Evolutionary conservation across 75 land plant species (phyloP).

Genomic region (Pinus taeda): DNA sequence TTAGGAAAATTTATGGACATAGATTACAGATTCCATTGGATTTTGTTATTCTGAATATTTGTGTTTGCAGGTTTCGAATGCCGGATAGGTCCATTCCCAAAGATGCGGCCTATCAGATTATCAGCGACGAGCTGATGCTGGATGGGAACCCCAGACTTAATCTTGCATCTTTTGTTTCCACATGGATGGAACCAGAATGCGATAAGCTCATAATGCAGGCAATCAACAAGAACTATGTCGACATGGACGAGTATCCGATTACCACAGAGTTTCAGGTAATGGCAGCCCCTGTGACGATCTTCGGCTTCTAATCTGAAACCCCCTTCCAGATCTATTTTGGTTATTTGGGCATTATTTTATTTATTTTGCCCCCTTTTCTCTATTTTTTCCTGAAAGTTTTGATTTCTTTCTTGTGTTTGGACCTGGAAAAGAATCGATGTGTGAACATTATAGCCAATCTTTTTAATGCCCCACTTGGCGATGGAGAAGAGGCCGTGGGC

Average conservation of each 20-base stretch:
- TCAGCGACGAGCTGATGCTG: slow-evolving; percentile 72
- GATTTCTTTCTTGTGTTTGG: not conserved
- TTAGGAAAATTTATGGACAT: slow-evolving; percentile 52
- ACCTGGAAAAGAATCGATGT: slow-evolving; percentile 48
- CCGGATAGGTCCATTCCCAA: slow-evolving; percentile 59
- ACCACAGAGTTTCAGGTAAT: slow-evolving; percentile 63
- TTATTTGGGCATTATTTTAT: not conserved
- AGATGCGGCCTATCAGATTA: slow-evolving; percentile 72
- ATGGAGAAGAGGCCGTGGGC: slow-evolving; percentile 42
- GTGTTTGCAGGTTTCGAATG: slow-evolving; percentile 31
- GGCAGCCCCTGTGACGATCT: not conserved
- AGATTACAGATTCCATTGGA: slow-evolving; percentile 15
- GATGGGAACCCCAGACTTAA: slow-evolving; percentile 83
- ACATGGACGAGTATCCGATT: slow-evolving; percentile 76
- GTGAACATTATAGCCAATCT: slow-evolving; percentile 70
- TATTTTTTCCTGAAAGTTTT: too few relatives aligned
- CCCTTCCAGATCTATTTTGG: not conserved
- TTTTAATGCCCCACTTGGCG: slow-evolving; percentile 50
- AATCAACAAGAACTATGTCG: slow-evolving; percentile 69
- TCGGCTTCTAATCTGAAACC: too few relatives aligned
- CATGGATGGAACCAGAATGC: slow-evolving; percentile 82
- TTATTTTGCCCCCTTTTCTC: not conserved
- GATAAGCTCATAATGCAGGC: slow-evolving; percentile 51
- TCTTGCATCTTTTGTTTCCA: slow-evolving; percentile 75
- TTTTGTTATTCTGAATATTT: too few relatives aligned